Percentiles rank a stretch among this genome's conserved stretches.
phyloP scores from a whole-genome alignment of 495 filamentous ascomycete species.

The Terfezia boudieri region DNA sequence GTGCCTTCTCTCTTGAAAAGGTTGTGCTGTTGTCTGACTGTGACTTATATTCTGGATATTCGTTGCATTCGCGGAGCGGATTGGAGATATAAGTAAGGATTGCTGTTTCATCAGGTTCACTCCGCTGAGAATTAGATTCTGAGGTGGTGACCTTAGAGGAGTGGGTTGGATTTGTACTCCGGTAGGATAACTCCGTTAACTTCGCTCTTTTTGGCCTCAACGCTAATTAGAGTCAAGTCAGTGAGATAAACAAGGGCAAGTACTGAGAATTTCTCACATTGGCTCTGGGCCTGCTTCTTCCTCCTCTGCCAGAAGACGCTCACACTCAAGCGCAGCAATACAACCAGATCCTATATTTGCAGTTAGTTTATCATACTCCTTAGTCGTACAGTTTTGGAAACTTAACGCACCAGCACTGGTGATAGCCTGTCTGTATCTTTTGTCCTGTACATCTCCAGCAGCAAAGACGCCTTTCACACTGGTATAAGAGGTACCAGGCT shows the following conservation, averaged over 20 bases:
- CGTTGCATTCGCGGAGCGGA: too few relatives aligned
- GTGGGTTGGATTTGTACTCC: conserved; percentile 16
- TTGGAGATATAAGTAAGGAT: too few relatives aligned
- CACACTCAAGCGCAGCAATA: conserved; percentile 81
- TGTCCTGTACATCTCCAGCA: conserved; percentile 94
- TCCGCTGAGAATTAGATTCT: too few relatives aligned
- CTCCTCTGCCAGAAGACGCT: conserved; percentile 65
- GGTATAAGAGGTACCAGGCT: conserved; percentile 71
- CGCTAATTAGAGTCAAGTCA: conserved; percentile 11
- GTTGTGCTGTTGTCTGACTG: too few relatives aligned
- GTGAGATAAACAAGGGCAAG: background rate
- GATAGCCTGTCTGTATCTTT: conserved; percentile 91
- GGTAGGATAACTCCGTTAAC: conserved; percentile 21
- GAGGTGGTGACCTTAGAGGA: conserved; percentile 10
- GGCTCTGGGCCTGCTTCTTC: conserved; percentile 25
- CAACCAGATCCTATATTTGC: conserved; percentile 58
- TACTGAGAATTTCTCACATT: conserved; percentile 8
- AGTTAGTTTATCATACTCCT: conserved; percentile 19
- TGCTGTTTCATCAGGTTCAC: too few relatives aligned
- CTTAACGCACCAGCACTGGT: conserved; percentile 70
- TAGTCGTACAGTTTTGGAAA: background rate
- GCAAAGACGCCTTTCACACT: conserved; percentile 86
- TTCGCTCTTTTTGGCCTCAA: conserved; percentile 25
- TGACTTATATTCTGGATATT: too few relatives aligned
- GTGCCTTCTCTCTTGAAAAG: too few relatives aligned